Base-by-base conservation (phyloP, 2,329 filamentous ascomycete species). In the Sporothrix dimorphospora region DNA sequence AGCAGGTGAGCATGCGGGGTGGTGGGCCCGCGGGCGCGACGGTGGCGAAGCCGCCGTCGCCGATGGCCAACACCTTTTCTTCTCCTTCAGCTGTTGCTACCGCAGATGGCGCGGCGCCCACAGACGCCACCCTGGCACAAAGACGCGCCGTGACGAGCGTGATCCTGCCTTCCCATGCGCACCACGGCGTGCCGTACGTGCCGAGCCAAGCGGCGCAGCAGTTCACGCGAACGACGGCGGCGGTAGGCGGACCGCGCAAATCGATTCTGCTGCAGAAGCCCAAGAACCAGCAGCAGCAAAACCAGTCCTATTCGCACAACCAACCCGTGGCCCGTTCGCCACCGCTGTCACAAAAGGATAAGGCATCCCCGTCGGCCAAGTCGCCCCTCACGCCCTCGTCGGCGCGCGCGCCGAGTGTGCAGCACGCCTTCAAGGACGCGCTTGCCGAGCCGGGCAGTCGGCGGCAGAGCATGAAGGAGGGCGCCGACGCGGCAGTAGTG, bases 141-240 rank as follows among this genome's bases (percentile, higher is more conserved):
- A 19, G 27, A 6, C n/a, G 21, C 49, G 30, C 34, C 30, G 14
- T 47, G 21, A 27, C 61, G 24, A 66, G 42, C 21, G 24, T 12
- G 38, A 66, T 66, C 42, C 63, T 42, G 24, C 63, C 63, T 8
- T 19, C 57, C 38, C 40, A 63, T 1, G 27, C 42, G 51, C 70
- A 40, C 71, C 75, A 68, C 67, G 71, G 69, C 55, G 74, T 42
- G 74, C 85, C 81, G 47, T 85, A 89, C 75, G 79, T 88, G 1
- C 88, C 88, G 16, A 81, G 82, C 69, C 82, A 86, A 47, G 88
- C 88, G 0, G 87, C 87, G 1, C 77, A 82, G 14, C 86, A 89
- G 72, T 90, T 89, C 76, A 80, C 83, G 11, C 80, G 82, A 57
- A 89, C 88, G 0, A 84, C 87, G 0, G 87, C 86, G 1, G 80